Evolutionary conservation across 2,329 filamentous ascomycete genomes (phyloP), one percentile per base, ranked within the genome.

Genomic region (Talaromyces amestolkiae): DNA sequence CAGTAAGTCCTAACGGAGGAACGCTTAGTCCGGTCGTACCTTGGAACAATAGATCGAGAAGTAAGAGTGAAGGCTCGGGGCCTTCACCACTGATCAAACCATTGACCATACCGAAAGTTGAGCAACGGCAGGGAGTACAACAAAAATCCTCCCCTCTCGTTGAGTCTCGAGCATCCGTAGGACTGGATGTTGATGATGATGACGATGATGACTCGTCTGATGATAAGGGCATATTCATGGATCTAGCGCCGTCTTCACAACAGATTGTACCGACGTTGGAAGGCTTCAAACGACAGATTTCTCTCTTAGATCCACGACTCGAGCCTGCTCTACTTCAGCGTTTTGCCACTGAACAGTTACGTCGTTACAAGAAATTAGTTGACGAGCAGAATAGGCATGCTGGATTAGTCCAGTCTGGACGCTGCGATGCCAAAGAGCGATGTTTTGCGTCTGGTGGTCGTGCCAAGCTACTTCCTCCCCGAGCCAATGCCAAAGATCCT

Each of bases 321-420:
- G 81, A 82, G n/a, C 79, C 83, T 9, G 83, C 87, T 76, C 82
- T 97, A 68, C 86, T 94, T 15, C 90, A 95, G 35, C 88, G 93
- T 54, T 90, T 97, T 70, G 91, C 91, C 0, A 86, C 91, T 69
- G 92, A 96, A 72, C 92, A 97, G 75, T 81, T 89, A 56, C 82
- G 87, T 66, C 87, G 93, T 64, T 96, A 93, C 77, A 95, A 93
- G 76, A 86, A 86, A 33, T 81, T 97, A 17, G 81, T 94, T 35
- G 88, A 87, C 43, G 81, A 84, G 68, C 90, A 87, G 72, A 83
- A 91, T 64, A 89, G 89, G 71, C 93, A 97, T 73, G 80, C 88
- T 1, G 83, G 85, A 56, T 82, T 84, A 2, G 85, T 89, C 1
- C 81, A 81, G 31, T 81, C 82, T 58, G 71, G 78, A 8, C 84